A percentile compares a stretch with the other conserved stretches of the same genome.
Evolutionary conservation across 192 early-diverging fungal species (phyloP).

Genomic region (Kappamyces sp.): DNA sequence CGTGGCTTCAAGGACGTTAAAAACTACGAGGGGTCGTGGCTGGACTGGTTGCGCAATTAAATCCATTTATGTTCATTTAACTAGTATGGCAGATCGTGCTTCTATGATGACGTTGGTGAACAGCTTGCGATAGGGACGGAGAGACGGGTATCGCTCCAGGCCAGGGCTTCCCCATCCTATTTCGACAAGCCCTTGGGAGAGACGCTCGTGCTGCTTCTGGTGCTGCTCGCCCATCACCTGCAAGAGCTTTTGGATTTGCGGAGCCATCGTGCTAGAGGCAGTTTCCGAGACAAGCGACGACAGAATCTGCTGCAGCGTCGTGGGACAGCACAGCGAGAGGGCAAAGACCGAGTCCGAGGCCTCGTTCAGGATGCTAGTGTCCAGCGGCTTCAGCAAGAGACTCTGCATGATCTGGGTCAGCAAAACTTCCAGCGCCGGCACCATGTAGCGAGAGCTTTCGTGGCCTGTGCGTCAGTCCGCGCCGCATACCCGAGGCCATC

Average conservation of each 20-base stretch:
- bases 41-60: too few relatives aligned
- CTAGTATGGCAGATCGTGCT: background rate
- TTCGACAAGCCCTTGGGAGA: conserved; percentile 2
- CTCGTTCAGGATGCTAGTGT: conserved; percentile 14
- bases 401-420: conserved; percentile 7
- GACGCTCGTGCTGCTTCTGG: background rate
- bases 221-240: background rate
- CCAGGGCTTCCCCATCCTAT: conserved; percentile 15
- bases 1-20: too few relatives aligned
- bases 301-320: background rate
- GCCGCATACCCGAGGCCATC: background rate
- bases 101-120: conserved; percentile 13
- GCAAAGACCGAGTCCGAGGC: conserved; percentile 17
- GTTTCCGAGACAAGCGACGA: background rate
- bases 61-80: background rate
- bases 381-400: conserved; percentile 4
- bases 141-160: conserved; percentile 8
- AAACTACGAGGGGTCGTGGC: too few relatives aligned
- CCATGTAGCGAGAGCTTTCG: background rate
- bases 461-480: background rate
- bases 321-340: background rate
- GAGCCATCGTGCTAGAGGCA: background rate
- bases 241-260: conserved; percentile 9
- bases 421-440: conserved; percentile 17
- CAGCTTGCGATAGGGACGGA: conserved; percentile 4